phyloP scores from a whole-genome alignment of 345 rosid species.

The Passiflora organensis region DNA sequence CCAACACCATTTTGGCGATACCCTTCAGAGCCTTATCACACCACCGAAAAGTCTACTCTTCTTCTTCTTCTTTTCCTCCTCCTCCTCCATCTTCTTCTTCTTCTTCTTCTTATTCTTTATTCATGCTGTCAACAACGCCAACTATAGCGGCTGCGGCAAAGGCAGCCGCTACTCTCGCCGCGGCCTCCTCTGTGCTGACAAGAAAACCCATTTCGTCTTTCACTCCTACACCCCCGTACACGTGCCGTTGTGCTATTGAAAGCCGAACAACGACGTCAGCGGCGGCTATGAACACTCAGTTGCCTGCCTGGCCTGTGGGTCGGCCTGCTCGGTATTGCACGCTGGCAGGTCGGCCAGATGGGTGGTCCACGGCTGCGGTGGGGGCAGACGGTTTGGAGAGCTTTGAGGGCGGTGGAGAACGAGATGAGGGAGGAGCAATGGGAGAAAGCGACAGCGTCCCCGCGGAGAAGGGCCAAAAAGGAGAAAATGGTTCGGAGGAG shows the following conservation, averaged over 20 bases:
- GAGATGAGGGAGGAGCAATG: conserved; percentile 1
- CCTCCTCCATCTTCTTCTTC: too few relatives aligned
- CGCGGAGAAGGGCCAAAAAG: too few relatives aligned
- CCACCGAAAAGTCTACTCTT: too few relatives aligned
- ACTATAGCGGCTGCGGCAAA: too few relatives aligned
- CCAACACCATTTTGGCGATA: too few relatives aligned
- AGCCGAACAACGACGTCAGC: not conserved
- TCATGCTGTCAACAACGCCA: not conserved
- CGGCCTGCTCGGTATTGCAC: conserved; percentile 17
- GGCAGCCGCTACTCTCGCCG: not conserved
- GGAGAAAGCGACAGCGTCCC: too few relatives aligned
- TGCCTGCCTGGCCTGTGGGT: conserved; percentile 12
- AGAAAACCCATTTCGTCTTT: not conserved
- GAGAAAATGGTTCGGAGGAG: conserved; percentile 5
- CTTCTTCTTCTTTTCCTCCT: too few relatives aligned
- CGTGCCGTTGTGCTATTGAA: conserved; percentile 10
- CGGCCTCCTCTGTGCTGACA: not conserved
- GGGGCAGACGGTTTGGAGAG: conserved; percentile 16
- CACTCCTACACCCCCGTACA: not conserved
- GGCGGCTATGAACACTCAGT: too few relatives aligned
- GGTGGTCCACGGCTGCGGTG: not conserved
- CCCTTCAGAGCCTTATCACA: not conserved
- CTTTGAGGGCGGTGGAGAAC: conserved; percentile 1
- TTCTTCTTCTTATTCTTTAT: not conserved
- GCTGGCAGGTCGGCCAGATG: conserved; percentile 5